Conservation (phyloP, 2,329 filamentous ascomycete species). For the Colletotrichum liriopes region DNA sequence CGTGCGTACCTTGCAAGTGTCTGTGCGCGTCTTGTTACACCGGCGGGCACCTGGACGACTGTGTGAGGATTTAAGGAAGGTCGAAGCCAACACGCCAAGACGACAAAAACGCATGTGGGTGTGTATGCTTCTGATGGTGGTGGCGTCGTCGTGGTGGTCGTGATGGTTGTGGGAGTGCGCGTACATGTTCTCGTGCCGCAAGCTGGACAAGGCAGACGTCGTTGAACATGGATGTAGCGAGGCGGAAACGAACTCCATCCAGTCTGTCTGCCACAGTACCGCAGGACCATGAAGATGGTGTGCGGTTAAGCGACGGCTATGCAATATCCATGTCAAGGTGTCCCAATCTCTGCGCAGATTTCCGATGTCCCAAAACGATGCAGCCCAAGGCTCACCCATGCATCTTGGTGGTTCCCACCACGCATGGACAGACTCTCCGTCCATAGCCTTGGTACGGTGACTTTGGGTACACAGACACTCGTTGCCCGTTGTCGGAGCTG, state of each 20-base stretch:
- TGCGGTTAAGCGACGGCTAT: slow-evolving; percentile 7
- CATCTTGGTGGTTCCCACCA: background rate
- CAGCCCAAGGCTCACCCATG: slow-evolving; percentile 9
- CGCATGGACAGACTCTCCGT: background rate
- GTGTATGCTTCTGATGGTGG: background rate
- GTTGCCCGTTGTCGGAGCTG: slow-evolving; percentile 11
- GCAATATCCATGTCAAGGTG: slow-evolving; percentile 1
- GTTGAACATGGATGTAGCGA: slow-evolving; percentile 19
- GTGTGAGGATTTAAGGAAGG: slow-evolving; percentile 17
- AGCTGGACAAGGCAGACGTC: slow-evolving; percentile 6
- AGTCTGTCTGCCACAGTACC: background rate
- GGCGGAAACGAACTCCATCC: slow-evolving; percentile 28
- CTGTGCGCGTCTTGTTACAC: slow-evolving; percentile 13
- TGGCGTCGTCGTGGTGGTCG: background rate
- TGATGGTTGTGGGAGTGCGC: slow-evolving; percentile 3
- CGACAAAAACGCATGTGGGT: slow-evolving; percentile 21
- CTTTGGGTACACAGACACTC: background rate
- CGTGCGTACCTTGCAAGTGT: slow-evolving; percentile 5
- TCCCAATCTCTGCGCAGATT: slow-evolving; percentile 1
- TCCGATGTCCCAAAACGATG: background rate
- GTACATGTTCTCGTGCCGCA: slow-evolving; percentile 1
- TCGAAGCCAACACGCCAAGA: slow-evolving; percentile 36
- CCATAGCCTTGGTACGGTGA: background rate
- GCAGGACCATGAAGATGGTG: too few species aligned
- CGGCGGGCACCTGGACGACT: slow-evolving; percentile 1